phyloP scores from a whole-genome alignment of 345 rosid species.

The Salix viminalis region DNA sequence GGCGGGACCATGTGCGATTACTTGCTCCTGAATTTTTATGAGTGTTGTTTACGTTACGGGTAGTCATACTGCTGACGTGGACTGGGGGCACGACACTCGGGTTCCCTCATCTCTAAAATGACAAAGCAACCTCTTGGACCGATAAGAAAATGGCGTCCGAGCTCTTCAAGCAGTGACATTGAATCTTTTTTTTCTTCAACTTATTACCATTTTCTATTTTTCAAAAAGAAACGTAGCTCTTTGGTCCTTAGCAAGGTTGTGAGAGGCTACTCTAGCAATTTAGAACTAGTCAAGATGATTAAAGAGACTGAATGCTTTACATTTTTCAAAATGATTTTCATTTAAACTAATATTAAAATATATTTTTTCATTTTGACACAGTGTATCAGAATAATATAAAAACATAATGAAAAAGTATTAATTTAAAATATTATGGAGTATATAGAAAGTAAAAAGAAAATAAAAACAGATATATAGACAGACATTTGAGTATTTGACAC shows the following conservation, averaged over 20 bases:
- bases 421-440: too few species aligned
- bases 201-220: neutral
- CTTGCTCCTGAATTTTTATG: constrained; percentile 13
- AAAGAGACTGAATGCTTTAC: too few species aligned
- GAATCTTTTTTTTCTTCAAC: neutral
- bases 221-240: neutral
- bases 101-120: neutral
- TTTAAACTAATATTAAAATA: too few species aligned
- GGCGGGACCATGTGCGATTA: constrained; percentile 13
- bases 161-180: constrained; percentile 7
- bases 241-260: neutral
- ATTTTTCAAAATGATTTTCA: too few species aligned
- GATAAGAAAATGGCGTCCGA: neutral
- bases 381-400: too few species aligned
- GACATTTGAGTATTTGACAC: too few species aligned
- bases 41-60: constrained; percentile 4
- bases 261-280: neutral
- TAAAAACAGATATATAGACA: too few species aligned
- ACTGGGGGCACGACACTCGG: neutral
- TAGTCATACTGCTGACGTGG: neutral
- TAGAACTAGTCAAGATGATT: neutral
- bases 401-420: too few species aligned
- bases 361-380: too few species aligned
- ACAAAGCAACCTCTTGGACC: constrained; percentile 18
- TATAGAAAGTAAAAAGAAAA: too few species aligned